Evolutionary conservation across 805 yeast genomes (phyloP).

Genomic region (Lipomyces spencermartinsiae): DNA sequence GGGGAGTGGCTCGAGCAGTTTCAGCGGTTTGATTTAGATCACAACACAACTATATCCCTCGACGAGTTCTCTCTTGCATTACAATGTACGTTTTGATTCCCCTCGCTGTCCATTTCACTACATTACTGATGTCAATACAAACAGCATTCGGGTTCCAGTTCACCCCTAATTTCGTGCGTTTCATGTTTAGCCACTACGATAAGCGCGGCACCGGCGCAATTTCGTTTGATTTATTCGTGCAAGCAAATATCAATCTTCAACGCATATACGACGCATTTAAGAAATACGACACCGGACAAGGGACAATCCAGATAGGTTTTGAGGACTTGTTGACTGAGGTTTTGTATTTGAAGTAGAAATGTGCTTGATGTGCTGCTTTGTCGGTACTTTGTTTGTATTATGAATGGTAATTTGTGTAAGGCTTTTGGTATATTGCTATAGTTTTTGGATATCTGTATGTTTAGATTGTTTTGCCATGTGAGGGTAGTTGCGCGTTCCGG

Average conservation of each 20-base stretch:
- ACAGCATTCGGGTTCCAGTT: conserved; percentile 68
- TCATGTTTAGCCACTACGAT: conserved; percentile 58
- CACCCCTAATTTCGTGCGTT: conserved; percentile 61
- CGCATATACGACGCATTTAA: conserved; percentile 80
- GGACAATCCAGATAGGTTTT: conserved; percentile 39
- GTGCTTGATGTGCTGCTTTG: background rate
- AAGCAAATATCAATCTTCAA: conserved; percentile 75
- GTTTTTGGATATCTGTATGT: background rate
- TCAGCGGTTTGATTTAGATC: conserved; percentile 64
- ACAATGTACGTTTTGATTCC: conserved; percentile 41
- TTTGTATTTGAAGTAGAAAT: conserved; percentile 22
- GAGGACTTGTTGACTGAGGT: conserved; percentile 49
- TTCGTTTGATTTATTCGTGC: conserved; percentile 83
- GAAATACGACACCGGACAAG: conserved; percentile 73
- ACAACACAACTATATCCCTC: conserved; percentile 64
- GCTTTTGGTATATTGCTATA: background rate
- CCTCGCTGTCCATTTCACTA: background rate
- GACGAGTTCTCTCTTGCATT: conserved; percentile 69
- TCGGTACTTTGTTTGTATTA: conserved; percentile 32
- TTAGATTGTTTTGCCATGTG: background rate
- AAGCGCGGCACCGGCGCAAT: conserved; percentile 47
- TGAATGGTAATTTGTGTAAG: conserved; percentile 17
- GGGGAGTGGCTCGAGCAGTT: conserved; percentile 71
- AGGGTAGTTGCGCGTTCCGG: conserved; percentile 2
- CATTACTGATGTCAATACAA: conserved; percentile 9